A percentile compares a stretch with the other conserved stretches of the same genome.
phyloP scores from a whole-genome alignment of 805 yeast species.

The Candida namnaoensis region DNA sequence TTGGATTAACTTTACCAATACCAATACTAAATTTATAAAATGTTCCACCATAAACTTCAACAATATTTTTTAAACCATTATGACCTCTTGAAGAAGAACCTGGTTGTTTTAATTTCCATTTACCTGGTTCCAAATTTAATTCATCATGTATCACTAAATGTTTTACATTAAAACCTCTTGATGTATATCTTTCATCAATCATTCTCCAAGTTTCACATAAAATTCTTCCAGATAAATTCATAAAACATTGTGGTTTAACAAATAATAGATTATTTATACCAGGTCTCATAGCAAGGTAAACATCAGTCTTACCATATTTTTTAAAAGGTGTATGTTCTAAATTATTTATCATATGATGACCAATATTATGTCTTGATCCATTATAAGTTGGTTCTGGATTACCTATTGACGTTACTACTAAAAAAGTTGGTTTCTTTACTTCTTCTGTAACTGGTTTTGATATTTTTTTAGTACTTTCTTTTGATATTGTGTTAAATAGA shows the following conservation, averaged over 20 bases:
- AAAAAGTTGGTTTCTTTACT: constrained; percentile 9
- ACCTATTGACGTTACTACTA: constrained; percentile 51
- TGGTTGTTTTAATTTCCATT: constrained; percentile 50
- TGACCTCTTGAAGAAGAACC: constrained; percentile 71
- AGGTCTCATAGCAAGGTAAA: constrained; percentile 10
- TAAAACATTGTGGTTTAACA: constrained; percentile 45
- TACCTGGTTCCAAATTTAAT: constrained; percentile 56
- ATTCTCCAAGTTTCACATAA: constrained; percentile 36
- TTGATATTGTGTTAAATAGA: neutral
- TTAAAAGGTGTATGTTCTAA: constrained; percentile 8
- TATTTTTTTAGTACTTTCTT: neutral
- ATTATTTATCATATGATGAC: constrained; percentile 45
- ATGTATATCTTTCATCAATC: constrained; percentile 7
- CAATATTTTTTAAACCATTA: constrained; percentile 67
- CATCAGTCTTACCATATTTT: constrained; percentile 1
- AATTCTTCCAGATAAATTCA: constrained; percentile 67
- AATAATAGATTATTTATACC: constrained; percentile 27
- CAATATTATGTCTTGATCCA: constrained; percentile 72
- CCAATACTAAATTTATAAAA: constrained; percentile 72
- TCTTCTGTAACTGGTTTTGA: neutral
- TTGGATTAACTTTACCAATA: constrained; percentile 46
- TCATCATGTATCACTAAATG: constrained; percentile 76
- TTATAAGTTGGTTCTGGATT: constrained; percentile 61
- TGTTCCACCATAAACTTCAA: constrained; percentile 32
- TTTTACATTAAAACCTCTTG: constrained; percentile 21